Conservation (phyloP, 768 basidiomycete genomes). For the Podaxis pistillaris region DNA sequence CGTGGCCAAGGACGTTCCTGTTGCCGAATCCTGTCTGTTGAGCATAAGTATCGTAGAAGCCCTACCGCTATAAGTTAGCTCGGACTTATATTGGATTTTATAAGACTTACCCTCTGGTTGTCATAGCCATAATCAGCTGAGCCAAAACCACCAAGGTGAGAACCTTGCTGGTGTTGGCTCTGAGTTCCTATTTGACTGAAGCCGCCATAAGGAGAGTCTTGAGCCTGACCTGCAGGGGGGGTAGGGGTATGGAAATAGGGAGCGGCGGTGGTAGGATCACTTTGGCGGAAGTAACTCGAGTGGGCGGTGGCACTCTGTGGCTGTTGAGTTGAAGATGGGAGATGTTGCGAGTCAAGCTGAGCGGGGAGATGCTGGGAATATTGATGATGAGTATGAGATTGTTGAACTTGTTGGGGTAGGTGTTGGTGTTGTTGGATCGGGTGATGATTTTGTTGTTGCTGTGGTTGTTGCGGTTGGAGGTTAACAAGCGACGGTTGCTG, state of each 20-base stretch:
- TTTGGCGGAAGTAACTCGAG: slow-evolving; percentile 68
- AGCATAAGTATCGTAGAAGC: slow-evolving; percentile 74
- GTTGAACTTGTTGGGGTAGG: slow-evolving; percentile 42
- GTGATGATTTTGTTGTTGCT: slow-evolving; percentile 25
- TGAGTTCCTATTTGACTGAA: slow-evolving; percentile 64
- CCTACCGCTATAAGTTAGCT: no score
- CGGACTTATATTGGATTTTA: slow-evolving; percentile 2
- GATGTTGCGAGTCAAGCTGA: slow-evolving; percentile 38
- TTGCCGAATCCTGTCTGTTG: slow-evolving; percentile 65
- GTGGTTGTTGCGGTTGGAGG: slow-evolving; percentile 31
- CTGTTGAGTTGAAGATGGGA: slow-evolving; percentile 40
- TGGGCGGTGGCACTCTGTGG: slow-evolving; percentile 40
- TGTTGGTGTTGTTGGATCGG: slow-evolving; percentile 40
- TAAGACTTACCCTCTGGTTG: slow-evolving; percentile 54
- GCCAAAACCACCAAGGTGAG: slow-evolving; percentile 54
- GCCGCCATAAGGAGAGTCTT: slow-evolving; percentile 60
- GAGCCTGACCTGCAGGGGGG: slow-evolving; percentile 64
- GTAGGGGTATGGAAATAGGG: slow-evolving; percentile 81
- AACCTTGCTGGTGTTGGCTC: slow-evolving; percentile 59
- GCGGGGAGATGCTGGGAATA: slow-evolving; percentile 66
- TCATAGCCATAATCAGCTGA: slow-evolving; percentile 73
- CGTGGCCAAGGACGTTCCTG: slow-evolving; percentile 66
- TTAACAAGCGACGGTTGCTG: slow-evolving; percentile 25
- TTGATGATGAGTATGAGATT: slow-evolving; percentile 46
- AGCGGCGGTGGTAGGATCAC: slow-evolving; percentile 41